Percentiles rank a stretch among this genome's conserved stretches.
phyloP scores from a whole-genome alignment of 192 early-diverging fungal genomes.

The Coemansia sp. region DNA sequence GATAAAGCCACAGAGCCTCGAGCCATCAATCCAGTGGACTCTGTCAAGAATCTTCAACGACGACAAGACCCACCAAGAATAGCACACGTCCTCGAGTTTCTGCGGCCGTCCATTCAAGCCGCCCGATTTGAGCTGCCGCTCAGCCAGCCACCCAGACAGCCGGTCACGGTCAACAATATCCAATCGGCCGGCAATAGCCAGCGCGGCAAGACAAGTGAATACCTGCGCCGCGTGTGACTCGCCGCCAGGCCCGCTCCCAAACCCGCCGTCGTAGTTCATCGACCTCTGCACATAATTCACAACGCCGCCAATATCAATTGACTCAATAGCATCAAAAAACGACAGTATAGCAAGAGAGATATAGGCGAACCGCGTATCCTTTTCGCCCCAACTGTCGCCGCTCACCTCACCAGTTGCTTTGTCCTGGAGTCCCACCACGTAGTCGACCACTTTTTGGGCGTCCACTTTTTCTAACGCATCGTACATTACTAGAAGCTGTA shows the following conservation, averaged over 20 bases:
- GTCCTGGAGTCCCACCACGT: slow-evolving; percentile 64
- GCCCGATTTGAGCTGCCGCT: slow-evolving; percentile 87
- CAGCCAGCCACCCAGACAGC: slow-evolving; percentile 91
- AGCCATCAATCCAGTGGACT: slow-evolving; percentile 81
- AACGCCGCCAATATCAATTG: slow-evolving; percentile 64
- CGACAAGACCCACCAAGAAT: slow-evolving; percentile 98
- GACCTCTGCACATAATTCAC: slow-evolving; percentile 73
- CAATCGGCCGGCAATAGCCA: slow-evolving; percentile 78
- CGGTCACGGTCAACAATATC: slow-evolving; percentile 79
- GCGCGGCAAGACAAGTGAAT: slow-evolving; percentile 86
- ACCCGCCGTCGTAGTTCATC: slow-evolving; percentile 97
- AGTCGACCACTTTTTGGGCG: slow-evolving; percentile 61
- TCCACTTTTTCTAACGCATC: slow-evolving; percentile 81
- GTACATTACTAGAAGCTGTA: slow-evolving; percentile 83
- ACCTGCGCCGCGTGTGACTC: slow-evolving; percentile 93
- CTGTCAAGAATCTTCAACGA: slow-evolving; percentile 77
- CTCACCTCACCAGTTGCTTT: slow-evolving; percentile 73
- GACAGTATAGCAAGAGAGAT: slow-evolving; percentile 76
- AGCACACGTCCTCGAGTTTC: slow-evolving; percentile 96
- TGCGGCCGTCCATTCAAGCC: slow-evolving; percentile 96
- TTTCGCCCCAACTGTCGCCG: slow-evolving; percentile 92
- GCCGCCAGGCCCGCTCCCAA: slow-evolving; percentile 83
- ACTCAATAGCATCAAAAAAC: slow-evolving; percentile 69
- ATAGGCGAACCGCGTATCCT: slow-evolving; percentile 93
- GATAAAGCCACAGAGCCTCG: slow-evolving; percentile 77